Conservation (phyloP, 306 rosid genomes). For the Fragaria ananassa region DNA sequence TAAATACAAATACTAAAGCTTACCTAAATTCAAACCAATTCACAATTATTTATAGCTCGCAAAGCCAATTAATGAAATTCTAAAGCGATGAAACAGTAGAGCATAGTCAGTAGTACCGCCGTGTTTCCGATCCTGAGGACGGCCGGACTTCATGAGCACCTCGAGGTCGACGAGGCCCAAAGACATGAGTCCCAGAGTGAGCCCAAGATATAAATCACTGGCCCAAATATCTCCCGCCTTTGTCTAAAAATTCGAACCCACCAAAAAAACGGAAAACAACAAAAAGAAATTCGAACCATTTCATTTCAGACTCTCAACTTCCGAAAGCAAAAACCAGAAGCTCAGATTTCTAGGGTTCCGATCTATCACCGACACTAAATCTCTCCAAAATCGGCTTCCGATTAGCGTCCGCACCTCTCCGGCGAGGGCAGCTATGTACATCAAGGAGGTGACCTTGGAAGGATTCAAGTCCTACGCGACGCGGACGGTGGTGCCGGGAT, state of each 20-base stretch:
- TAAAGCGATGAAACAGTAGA: neutral
- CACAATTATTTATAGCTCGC: neutral
- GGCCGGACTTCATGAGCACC: slow-evolving; percentile 91
- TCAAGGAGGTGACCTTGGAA: slow-evolving; percentile 83
- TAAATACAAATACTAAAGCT: neutral
- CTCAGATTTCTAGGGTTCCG: neutral
- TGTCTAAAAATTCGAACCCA: too few species aligned
- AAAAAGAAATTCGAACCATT: neutral
- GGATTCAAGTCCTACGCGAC: slow-evolving; percentile 99
- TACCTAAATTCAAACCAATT: neutral
- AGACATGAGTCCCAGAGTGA: slow-evolving; percentile 96
- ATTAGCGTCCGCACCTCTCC: neutral
- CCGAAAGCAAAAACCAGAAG: neutral
- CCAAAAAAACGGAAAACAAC: neutral
- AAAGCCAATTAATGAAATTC: neutral
- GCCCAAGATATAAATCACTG: slow-evolving; percentile 34
- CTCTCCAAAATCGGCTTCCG: neutral
- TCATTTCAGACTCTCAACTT: neutral
- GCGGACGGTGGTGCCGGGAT: slow-evolving; percentile 84
- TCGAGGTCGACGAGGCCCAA: slow-evolving; percentile 95
- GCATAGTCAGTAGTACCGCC: too few species aligned
- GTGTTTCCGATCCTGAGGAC: slow-evolving; percentile 94
- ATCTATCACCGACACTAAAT: neutral
- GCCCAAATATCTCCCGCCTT: neutral
- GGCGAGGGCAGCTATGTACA: slow-evolving; percentile 40